Evolutionary conservation across 192 early-diverging fungal genomes (phyloP), one percentile per base, ranked within the genome.

Genomic region (Podila horticola): DNA sequence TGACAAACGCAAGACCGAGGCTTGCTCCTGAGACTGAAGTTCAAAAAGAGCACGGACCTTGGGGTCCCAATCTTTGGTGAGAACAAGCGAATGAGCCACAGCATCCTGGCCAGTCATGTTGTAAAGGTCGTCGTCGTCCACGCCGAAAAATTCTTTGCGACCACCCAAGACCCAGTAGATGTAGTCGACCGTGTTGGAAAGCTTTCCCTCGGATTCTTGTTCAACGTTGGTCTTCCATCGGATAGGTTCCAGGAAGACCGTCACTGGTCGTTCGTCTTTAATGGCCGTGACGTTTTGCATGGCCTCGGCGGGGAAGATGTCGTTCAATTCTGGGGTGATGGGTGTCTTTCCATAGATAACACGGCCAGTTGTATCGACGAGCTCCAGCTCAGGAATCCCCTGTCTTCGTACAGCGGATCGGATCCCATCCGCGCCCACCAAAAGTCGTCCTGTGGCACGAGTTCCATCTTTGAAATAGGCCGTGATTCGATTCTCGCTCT

Each of bases 341-440:
- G 49, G 68, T 49, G 68, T 70, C 48, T 70, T 70, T 8, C 68
- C 68, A 26, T 70, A 70, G 68, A 70, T 70, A 26, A 24, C n/a
- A 29, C 68, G 68, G 5, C 68, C 41, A 29, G 68, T 70, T 5
- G 68, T 70, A 29, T 70, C 68, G 12, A 70, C 58, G 28, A 70
- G 45, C 19, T 70, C 48, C 45, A 70, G 33, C 45, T 49, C 45
- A 22, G 68, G 60, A 50, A 70, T 1, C 0, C 29, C 28, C 24
- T 70, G 68, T 33, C 68, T 19, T 12, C 68, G 58, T 34, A 70
- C 68, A n/a, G 60, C 58, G 45, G 68, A 70, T 28, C 60, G 59
- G 26, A 70, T 62, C 0, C 68, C 68, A 58, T 84, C 83, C 1
- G 72, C 75, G 30, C 75, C 83, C 3, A 84, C 72, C 20, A 84